Conservation (phyloP, 192 early-diverging fungal species). For the Geranomyces michiganensis region DNA sequence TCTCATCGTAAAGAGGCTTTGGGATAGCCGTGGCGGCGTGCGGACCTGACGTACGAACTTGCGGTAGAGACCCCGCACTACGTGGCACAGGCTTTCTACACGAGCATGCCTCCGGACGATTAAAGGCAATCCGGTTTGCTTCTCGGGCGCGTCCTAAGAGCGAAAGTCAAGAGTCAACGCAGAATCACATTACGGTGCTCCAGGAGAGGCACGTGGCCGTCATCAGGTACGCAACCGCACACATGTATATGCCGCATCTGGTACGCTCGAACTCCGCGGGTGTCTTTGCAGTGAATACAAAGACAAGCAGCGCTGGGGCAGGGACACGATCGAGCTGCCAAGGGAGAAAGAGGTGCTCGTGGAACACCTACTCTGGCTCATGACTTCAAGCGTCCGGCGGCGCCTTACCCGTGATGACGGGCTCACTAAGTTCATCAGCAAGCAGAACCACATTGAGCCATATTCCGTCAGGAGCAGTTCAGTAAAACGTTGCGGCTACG, state of each 20-base stretch:
- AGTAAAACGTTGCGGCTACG: no score
- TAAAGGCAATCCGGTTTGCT: conserved; percentile 3
- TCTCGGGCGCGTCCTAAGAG: conserved; percentile 13
- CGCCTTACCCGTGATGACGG: neutral
- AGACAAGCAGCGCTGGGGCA: conserved; percentile 1
- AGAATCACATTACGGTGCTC: conserved; percentile 16
- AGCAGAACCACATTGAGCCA: no score
- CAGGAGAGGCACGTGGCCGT: conserved; percentile 11
- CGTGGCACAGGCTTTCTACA: conserved; percentile 18
- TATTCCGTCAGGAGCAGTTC: no score
- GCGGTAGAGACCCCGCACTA: conserved; percentile 10
- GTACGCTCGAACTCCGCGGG: neutral
- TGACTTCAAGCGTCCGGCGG: neutral
- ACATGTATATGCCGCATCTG: neutral
- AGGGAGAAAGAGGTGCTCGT: neutral
- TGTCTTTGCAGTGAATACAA: conserved; percentile 13
- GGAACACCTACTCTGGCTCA: conserved; percentile 8
- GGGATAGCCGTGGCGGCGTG: neutral
- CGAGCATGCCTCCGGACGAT: neutral
- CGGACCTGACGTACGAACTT: neutral
- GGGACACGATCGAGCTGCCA: conserved; percentile 9
- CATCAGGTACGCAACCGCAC: conserved; percentile 1
- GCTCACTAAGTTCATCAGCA: no score
- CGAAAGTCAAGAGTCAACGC: conserved; percentile 7
- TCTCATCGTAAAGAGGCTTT: neutral